Conservation (phyloP, 176 grass and related monocot species). For the Carex pumila region DNA sequence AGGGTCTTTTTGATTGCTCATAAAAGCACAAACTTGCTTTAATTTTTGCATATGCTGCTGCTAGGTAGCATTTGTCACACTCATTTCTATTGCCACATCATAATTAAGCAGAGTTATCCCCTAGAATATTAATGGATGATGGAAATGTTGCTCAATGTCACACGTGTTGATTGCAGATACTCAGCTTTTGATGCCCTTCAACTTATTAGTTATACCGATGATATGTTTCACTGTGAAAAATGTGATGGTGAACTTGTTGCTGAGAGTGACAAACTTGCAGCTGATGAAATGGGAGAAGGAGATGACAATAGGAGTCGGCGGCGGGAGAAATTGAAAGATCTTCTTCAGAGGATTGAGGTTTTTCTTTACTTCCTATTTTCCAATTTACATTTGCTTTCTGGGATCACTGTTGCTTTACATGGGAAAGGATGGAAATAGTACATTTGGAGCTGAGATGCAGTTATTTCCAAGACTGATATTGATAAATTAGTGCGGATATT, state of each 20-base stretch:
- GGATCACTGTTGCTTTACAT: not conserved
- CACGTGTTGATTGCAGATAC: constrained; percentile 41
- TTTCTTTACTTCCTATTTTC: constrained; percentile 14
- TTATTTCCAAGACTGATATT: not conserved
- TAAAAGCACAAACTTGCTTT: not conserved
- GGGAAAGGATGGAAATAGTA: not conserved
- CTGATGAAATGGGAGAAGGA: constrained; percentile 97
- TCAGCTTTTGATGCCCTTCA: constrained; percentile 92
- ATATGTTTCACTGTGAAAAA: constrained; percentile 93
- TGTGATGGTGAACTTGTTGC: constrained; percentile 90
- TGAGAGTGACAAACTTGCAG: constrained; percentile 96
- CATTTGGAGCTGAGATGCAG: not conserved
- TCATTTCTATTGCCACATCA: not conserved
- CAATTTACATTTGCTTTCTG: not conserved
- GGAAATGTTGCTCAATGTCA: not conserved
- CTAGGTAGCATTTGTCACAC: not conserved
- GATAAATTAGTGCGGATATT: not conserved
- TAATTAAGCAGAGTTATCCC: not conserved
- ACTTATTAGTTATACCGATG: constrained; percentile 69
- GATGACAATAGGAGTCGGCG: constrained; percentile 80
- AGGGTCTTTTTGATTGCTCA: not conserved
- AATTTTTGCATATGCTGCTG: not conserved
- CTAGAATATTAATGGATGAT: not conserved
- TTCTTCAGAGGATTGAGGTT: constrained; percentile 88
- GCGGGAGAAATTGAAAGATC: constrained; percentile 83